Base-by-base conservation (phyloP, 371 early-diverging fungal species). In the Nematocida ironsii region DNA sequence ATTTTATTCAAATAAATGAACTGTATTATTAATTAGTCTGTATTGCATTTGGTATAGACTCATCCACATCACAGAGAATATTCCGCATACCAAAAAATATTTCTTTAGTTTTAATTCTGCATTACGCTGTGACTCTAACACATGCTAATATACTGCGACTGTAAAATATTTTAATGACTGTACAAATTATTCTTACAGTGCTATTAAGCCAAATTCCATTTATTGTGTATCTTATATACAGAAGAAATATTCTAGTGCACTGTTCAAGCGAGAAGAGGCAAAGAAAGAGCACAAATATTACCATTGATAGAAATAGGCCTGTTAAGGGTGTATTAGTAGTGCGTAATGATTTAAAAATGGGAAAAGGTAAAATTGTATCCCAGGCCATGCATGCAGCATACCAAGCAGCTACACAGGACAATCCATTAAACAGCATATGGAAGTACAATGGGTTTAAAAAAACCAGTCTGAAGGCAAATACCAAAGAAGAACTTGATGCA, bases 381-480 rank as follows among this genome's bases (percentile, higher is more conserved):
- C 88, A 88, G 80, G 75, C 76, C n/a, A 68, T 73, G 47, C 88
- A 88, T 73, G 86, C 83, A 7, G 62, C 85, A 61, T 76, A 78
- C 18, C 55, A 72, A 67, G 82, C 74, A 56, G 67, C 83, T 23
- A 27, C 9, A 45, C 33, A 83, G 16, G n/a, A 13, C 20, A 82
- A 66, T 13, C 13, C 67, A 40, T 18, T 74, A 13, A 68, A 56
- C 40, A 27, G 66, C 18, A 44, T 45, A 45, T 86, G 86, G 86
- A 71, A 70, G 47, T 70, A 52, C 16, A 75, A 70, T 58, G 84
- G 83, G 13, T 61, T 73, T 61, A 83, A 83, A 27, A 86, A 86
- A 62, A 74, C 85, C 20, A 66, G 82, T 20, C 58, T 86, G 44
- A 84, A 82, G 66, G 88, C 58, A 16, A 18, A n/a, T 44, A 11